Conservation (phyloP, 352 stramenopile genomes). For the Phytophthora palmivora region DNA sequence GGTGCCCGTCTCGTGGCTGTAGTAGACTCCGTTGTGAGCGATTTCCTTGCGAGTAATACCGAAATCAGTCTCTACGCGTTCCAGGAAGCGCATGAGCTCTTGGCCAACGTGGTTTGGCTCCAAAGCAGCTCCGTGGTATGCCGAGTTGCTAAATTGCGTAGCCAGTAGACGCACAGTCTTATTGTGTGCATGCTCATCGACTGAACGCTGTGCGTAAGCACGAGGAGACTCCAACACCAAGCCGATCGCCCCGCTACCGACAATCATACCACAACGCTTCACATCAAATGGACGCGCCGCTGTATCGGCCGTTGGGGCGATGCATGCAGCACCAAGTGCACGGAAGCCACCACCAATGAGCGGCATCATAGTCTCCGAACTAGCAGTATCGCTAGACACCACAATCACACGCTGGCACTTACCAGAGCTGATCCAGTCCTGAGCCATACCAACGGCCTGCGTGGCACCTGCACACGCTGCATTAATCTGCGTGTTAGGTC, state of each 20-base stretch:
- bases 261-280: slow-evolving; percentile 93
- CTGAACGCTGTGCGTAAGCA: slow-evolving; percentile 35
- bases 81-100: slow-evolving; percentile 92
- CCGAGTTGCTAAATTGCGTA: slow-evolving; percentile 96
- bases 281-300: slow-evolving; percentile 94
- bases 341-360: slow-evolving; percentile 96
- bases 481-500: slow-evolving; percentile 97
- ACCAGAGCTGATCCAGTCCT: slow-evolving; percentile 94
- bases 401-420: slow-evolving; percentile 95
- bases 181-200: background rate
- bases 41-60: slow-evolving; percentile 93
- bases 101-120: slow-evolving; percentile 94
- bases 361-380: slow-evolving; percentile 90
- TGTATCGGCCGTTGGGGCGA: slow-evolving; percentile 69
- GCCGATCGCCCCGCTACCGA: slow-evolving; percentile 91
- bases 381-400: slow-evolving; percentile 94
- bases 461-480: slow-evolving; percentile 95
- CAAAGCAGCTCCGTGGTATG: slow-evolving; percentile 95
- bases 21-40: slow-evolving; percentile 94
- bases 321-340: slow-evolving; percentile 93
- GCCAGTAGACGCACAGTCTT: slow-evolving; percentile 83
- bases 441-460: slow-evolving; percentile 91
- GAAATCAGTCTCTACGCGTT: slow-evolving; percentile 89
- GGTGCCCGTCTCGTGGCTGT: slow-evolving; percentile 97
- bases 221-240: slow-evolving; percentile 75